A percentile compares a stretch with the other conserved stretches of the same genome.
Conservation (phyloP, 176 grass and related monocot genomes). For the Oryza meridionalis region DNA sequence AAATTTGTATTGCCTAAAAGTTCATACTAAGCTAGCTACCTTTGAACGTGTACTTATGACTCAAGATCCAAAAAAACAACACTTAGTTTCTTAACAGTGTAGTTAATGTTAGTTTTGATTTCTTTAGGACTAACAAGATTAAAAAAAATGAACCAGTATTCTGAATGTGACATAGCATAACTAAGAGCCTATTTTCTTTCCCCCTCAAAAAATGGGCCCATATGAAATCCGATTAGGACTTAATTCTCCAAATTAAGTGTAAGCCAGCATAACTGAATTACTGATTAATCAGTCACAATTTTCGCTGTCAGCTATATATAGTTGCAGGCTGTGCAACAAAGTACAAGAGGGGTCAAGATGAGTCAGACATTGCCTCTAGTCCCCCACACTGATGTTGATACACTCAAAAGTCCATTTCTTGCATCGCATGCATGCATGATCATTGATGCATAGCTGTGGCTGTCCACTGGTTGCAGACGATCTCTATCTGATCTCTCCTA, state of each 20-base stretch:
- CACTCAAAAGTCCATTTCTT: slow-evolving; percentile 18
- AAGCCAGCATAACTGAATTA: not conserved
- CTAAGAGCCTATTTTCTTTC: too few species aligned
- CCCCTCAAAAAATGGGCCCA: not conserved
- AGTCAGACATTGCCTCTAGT: not conserved
- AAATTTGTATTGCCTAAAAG: too few species aligned
- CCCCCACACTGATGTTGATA: slow-evolving; percentile 38
- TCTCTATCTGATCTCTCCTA: not conserved
- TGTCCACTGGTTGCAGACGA: slow-evolving; percentile 26
- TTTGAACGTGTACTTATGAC: too few species aligned
- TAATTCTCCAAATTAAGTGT: not conserved
- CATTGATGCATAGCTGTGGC: slow-evolving; percentile 42
- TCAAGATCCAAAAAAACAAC: too few species aligned
- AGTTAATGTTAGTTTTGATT: not conserved
- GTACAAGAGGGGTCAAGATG: not conserved
- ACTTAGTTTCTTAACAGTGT: not conserved
- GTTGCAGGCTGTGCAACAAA: not conserved
- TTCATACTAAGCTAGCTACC: too few species aligned
- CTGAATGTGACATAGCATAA: not conserved
- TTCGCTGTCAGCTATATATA: not conserved
- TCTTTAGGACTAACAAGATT: not conserved
- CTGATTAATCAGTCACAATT: not conserved
- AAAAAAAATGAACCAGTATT: not conserved
- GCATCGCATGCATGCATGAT: slow-evolving; percentile 6
- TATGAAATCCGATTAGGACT: not conserved